Conservation (phyloP, 345 rosid species). For the Lepidium didymum region DNA sequence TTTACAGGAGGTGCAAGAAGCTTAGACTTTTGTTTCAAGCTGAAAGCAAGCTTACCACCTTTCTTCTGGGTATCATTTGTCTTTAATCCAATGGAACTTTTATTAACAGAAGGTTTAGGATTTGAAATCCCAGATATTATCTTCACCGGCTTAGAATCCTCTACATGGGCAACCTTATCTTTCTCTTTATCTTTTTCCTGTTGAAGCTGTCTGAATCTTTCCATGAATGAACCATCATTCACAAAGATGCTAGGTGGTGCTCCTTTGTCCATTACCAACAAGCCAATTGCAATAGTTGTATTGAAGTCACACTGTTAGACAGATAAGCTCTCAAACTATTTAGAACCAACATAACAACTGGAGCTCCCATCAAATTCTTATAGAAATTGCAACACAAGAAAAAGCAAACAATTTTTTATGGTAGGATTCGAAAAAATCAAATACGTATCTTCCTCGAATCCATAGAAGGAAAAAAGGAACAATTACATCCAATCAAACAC, state of each 20-base stretch:
- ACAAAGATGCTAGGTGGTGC: constrained; percentile 71
- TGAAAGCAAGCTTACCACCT: constrained; percentile 91
- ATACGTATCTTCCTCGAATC: not conserved
- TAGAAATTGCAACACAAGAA: not conserved
- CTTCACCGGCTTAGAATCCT: constrained; percentile 62
- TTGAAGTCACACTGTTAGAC: constrained; percentile 47
- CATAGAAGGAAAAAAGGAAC: not conserved
- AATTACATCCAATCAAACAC: not conserved
- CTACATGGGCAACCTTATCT: constrained; percentile 32
- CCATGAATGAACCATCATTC: constrained; percentile 99
- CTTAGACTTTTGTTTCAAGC: constrained; percentile 95
- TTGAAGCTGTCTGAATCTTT: constrained; percentile 94
- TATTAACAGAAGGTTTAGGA: constrained; percentile 39
- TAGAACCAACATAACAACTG: constrained; percentile 17
- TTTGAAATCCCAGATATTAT: constrained; percentile 41
- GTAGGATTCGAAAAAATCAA: not conserved
- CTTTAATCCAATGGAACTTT: constrained; percentile 42
- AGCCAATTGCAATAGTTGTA: constrained; percentile 27
- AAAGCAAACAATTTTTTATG: not conserved
- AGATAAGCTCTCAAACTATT: constrained; percentile 51
- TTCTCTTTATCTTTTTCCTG: constrained; percentile 54
- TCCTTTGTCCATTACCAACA: constrained; percentile 65
- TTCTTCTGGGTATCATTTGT: constrained; percentile 41
- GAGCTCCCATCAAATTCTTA: not conserved
- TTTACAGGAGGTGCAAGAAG: constrained; percentile 73